Evolutionary conservation across 148 eudicot genomes (phyloP).

Genomic region (Amaranthus palmeri): DNA sequence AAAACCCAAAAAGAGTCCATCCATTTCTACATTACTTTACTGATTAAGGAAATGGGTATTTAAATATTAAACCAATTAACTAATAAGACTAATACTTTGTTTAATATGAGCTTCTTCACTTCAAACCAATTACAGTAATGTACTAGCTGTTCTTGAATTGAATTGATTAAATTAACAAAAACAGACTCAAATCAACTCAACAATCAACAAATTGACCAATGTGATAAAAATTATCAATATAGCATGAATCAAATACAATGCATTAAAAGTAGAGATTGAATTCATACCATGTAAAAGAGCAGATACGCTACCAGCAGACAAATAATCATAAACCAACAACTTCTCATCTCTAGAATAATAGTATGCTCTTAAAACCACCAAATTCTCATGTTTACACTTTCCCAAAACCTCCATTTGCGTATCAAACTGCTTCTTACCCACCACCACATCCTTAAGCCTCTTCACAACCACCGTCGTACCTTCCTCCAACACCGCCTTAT

Average conservation of each 20-base stretch:
- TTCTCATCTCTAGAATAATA: constrained; percentile 67
- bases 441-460: constrained; percentile 55
- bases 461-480: constrained; percentile 74
- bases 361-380: constrained; percentile 50
- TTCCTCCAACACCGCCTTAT: constrained; percentile 73
- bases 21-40: no score
- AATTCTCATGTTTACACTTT: constrained; percentile 51
- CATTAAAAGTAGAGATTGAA: neutral
- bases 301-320: constrained; percentile 40
- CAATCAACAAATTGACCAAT: neutral
- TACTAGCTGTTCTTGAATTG: no score
- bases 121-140: no score
- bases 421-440: constrained; percentile 47
- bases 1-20: no score
- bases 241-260: neutral
- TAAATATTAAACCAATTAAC: no score
- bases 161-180: neutral
- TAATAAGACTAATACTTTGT: no score
- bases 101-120: no score
- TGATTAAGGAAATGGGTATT: no score
- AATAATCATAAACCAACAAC: constrained; percentile 45
- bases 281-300: constrained; percentile 37
- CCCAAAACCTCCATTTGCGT: constrained; percentile 48
- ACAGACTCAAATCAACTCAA: neutral
- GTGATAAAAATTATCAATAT: neutral